Conservation (phyloP, 306 rosid genomes). For the Boehmeria nivea region DNA sequence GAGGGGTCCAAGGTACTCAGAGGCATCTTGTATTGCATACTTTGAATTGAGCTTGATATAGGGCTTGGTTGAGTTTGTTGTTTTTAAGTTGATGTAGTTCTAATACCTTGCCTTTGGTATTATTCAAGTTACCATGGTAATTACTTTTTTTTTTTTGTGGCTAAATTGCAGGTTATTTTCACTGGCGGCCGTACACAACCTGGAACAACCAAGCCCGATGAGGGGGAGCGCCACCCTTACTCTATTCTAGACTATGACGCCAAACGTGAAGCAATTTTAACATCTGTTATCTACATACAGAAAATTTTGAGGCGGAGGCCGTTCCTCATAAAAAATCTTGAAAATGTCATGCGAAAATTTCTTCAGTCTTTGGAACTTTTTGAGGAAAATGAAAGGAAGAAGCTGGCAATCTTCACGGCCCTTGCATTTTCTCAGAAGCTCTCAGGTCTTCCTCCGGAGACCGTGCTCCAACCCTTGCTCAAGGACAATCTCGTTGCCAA, state of each 20-base stretch:
- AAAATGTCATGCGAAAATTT: conserved; percentile 96
- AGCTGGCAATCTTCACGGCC: conserved; percentile 98
- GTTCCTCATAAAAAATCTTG: conserved; percentile 92
- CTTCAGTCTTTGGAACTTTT: conserved; percentile 97
- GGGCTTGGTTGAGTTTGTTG: no score
- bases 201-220: conserved; percentile 99
- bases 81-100: no score
- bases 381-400: conserved; percentile 97
- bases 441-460: conserved; percentile 97
- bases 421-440: conserved; percentile 99
- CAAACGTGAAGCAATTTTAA: conserved; percentile 72
- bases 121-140: no score
- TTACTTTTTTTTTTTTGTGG: not conserved
- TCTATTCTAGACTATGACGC: conserved; percentile 86
- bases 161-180: conserved; percentile 72
- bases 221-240: conserved; percentile 97
- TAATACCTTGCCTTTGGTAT: no score
- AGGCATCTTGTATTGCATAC: no score
- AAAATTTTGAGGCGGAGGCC: conserved; percentile 93
- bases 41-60: no score
- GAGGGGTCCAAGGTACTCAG: no score
- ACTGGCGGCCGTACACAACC: conserved; percentile 99
- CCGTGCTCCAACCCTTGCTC: conserved; percentile 94
- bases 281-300: conserved; percentile 87
- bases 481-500: conserved; percentile 99